Evolutionary conservation across 495 filamentous ascomycete species (phyloP).

Genomic region (Aspergillus olivimuriae): DNA sequence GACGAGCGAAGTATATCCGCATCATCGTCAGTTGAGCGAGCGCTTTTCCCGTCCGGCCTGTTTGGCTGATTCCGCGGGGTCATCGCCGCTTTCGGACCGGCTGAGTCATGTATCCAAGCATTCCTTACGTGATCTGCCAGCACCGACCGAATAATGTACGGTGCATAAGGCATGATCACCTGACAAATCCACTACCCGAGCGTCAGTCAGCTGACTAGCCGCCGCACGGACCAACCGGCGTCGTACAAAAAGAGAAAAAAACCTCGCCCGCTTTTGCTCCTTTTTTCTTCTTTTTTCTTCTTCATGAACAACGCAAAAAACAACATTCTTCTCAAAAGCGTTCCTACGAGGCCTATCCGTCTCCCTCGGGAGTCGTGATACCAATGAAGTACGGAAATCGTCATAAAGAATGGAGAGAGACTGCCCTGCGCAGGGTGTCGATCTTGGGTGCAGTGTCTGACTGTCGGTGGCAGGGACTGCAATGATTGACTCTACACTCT

Average conservation of each 20-base stretch:
- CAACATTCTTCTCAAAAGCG: constrained; percentile 59
- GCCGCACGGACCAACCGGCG: constrained; percentile 15
- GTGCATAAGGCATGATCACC: constrained; percentile 2
- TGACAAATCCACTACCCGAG: constrained; percentile 2
- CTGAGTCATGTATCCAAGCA: no score
- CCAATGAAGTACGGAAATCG: constrained; percentile 60
- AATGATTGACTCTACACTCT: constrained; percentile 62
- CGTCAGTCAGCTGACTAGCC: no score
- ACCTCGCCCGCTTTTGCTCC: constrained; percentile 8
- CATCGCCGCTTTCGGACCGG: no score
- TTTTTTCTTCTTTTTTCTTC: constrained; percentile 40
- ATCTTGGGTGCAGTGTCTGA: constrained; percentile 66
- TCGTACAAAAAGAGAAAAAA: constrained; percentile 13
- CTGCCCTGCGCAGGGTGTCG: constrained; percentile 37
- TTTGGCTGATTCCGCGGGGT: no score
- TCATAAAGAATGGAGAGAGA: constrained; percentile 60
- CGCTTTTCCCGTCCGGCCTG: background rate
- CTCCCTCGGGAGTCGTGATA: constrained; percentile 11
- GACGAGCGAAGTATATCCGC: no score
- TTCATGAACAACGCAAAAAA: constrained; percentile 63
- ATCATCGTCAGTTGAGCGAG: background rate
- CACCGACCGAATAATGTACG: no score
- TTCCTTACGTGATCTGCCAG: no score
- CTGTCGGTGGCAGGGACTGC: constrained; percentile 53
- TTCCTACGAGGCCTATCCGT: constrained; percentile 46